Percentiles rank a stretch among this genome's conserved stretches.
These are phyloP conservation scores for Didymella exigua DNA, from an alignment of 2,329 filamentous ascomycete species.

Conservation along the genomic window DNA sequence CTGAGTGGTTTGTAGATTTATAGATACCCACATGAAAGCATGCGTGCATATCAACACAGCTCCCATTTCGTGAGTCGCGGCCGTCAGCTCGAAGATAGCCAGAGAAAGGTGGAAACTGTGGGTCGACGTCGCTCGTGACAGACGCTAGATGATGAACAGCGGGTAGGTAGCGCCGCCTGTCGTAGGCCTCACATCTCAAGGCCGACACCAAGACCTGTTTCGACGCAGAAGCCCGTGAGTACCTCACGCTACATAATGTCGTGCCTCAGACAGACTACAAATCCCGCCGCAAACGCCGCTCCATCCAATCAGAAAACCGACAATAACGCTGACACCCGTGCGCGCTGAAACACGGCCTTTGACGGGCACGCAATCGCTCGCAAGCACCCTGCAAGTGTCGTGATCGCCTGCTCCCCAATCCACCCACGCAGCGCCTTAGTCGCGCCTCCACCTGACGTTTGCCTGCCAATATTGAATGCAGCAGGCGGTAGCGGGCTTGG, in stretches of 20 bases:
- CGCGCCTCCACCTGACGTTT: slow-evolving; percentile 1
- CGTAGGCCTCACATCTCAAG: neutral
- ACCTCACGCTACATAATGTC: neutral
- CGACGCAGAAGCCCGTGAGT: neutral
- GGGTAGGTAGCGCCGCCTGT: neutral
- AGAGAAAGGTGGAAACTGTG: neutral
- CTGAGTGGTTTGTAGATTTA: neutral
- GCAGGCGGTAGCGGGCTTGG: neutral
- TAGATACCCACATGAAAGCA: slow-evolving; percentile 6
- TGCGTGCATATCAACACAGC: no score
- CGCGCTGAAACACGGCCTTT: slow-evolving; percentile 2
- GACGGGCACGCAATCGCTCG: slow-evolving; percentile 13
- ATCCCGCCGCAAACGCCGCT: neutral
- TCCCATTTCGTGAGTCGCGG: no score
- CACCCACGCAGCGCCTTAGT: neutral
- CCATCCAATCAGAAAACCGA: slow-evolving; percentile 13
- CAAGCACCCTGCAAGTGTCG: slow-evolving; percentile 28
- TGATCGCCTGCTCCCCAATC: slow-evolving; percentile 24
- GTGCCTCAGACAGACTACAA: neutral
- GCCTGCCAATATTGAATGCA: neutral
- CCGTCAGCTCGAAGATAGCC: neutral
- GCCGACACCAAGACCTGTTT: neutral
- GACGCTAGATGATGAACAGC: neutral
- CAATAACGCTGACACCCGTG: slow-evolving; percentile 20
- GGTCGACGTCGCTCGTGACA: neutral